Evolutionary conservation across 495 filamentous ascomycete genomes (phyloP).

Genomic region (Neurospora sp.): DNA sequence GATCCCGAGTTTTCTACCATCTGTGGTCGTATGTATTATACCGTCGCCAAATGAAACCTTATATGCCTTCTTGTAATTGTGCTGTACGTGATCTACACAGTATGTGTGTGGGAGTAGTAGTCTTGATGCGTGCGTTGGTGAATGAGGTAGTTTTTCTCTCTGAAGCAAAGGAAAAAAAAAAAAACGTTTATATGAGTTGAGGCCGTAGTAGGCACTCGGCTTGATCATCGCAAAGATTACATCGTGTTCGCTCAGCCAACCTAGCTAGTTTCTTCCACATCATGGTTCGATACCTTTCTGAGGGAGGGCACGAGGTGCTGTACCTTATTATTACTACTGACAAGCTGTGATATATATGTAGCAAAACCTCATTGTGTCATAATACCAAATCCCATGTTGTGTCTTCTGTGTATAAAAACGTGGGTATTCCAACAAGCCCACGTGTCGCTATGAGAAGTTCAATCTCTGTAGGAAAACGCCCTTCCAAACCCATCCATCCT

Average conservation of each 20-base stretch:
- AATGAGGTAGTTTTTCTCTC: too few species aligned
- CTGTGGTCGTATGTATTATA: constrained; percentile 33
- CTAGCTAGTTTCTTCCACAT: neutral
- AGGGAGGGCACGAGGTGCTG: neutral
- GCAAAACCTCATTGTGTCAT: neutral
- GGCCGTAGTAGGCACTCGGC: neutral
- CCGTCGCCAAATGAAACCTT: neutral
- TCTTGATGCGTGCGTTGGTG: neutral
- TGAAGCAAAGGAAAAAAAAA: neutral
- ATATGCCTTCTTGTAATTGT: neutral
- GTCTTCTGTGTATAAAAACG: neutral
- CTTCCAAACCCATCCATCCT: neutral
- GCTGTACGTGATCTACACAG: neutral
- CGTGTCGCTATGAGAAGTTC: neutral
- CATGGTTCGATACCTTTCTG: neutral
- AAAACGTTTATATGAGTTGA: neutral
- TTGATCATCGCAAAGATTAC: neutral
- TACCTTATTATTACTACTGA: neutral
- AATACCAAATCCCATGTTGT: neutral
- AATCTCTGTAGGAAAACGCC: neutral
- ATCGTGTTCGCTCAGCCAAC: neutral
- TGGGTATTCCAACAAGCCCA: neutral
- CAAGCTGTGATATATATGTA: neutral
- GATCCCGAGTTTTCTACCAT: constrained; percentile 36
- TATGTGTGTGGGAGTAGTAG: neutral